Conservation (phyloP, 352 stramenopile species). For the Phytophthora lateralis region DNA sequence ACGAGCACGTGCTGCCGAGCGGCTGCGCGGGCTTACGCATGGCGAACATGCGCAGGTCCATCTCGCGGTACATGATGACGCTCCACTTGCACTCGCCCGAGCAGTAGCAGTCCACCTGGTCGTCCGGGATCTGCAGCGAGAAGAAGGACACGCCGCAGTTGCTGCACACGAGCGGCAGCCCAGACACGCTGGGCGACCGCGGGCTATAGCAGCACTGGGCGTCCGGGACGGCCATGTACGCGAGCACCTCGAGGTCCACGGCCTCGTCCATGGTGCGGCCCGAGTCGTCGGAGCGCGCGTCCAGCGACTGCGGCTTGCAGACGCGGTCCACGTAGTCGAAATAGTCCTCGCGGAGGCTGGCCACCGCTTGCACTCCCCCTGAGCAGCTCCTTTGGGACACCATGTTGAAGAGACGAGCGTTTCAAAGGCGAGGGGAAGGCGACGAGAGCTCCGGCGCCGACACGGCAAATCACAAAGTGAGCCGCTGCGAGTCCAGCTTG, state of each 20-base stretch:
- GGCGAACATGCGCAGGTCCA: slow-evolving; percentile 70
- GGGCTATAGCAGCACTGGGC: slow-evolving; percentile 14
- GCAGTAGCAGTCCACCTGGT: slow-evolving; percentile 82
- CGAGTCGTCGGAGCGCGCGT: slow-evolving; percentile 34
- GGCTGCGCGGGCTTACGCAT: slow-evolving; percentile 36
- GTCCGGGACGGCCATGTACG: slow-evolving; percentile 22
- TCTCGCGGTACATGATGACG: slow-evolving; percentile 86
- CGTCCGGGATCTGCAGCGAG: slow-evolving; percentile 65
- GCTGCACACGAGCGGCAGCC: slow-evolving; percentile 75
- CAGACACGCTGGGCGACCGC: slow-evolving; percentile 44
- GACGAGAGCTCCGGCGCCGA: slow-evolving; percentile 15
- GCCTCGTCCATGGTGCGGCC: slow-evolving; percentile 37
- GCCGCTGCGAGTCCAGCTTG: not conserved
- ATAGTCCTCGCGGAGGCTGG: slow-evolving; percentile 13
- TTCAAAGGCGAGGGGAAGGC: slow-evolving; percentile 5
- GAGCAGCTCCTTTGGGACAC: slow-evolving; percentile 22
- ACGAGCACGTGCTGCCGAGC: slow-evolving; percentile 28
- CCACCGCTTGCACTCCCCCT: slow-evolving; percentile 8
- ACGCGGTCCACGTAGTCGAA: slow-evolving; percentile 18
- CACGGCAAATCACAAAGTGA: slow-evolving; percentile 41
- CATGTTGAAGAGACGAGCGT: slow-evolving; percentile 17
- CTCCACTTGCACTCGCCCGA: slow-evolving; percentile 91
- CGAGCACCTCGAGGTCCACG: slow-evolving; percentile 51
- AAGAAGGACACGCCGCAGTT: slow-evolving; percentile 88
- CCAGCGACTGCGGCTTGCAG: slow-evolving; percentile 19